phyloP scores from a whole-genome alignment of 2,329 filamentous ascomycete species.

The Pleochaeta shiraiana region DNA sequence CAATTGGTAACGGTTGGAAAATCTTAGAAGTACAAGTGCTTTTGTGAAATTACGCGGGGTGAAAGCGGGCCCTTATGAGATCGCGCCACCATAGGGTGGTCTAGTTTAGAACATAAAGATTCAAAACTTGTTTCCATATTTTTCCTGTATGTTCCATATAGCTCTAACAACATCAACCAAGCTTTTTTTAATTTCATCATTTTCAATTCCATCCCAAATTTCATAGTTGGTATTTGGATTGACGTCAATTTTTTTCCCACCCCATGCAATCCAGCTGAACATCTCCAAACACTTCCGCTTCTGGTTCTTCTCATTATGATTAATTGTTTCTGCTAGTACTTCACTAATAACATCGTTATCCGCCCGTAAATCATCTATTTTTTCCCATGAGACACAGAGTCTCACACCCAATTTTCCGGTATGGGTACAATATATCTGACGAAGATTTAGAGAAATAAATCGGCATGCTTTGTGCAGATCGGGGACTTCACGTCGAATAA shows the following conservation, averaged over 20 bases:
- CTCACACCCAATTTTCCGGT: constrained; percentile 5
- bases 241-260: not conserved
- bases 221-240: not conserved
- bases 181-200: constrained; percentile 10
- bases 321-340: no score
- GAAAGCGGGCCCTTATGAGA: no score
- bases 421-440: not conserved
- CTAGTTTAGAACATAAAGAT: no score
- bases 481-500: not conserved
- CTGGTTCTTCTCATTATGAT: constrained; percentile 6
- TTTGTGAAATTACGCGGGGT: no score
- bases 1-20: no score
- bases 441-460: constrained; percentile 2
- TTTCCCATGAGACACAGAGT: constrained; percentile 4
- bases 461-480: not conserved
- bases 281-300: constrained; percentile 9
- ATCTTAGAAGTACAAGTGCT: no score
- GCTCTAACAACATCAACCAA: not conserved
- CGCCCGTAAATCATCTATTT: not conserved
- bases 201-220: constrained; percentile 8
- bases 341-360: not conserved
- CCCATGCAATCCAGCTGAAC: constrained; percentile 12
- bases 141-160: not conserved
- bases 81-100: no score
- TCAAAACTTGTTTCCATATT: no score